Conservation (phyloP, 2,329 filamentous ascomycete genomes). For the Clarireedia homoeocarpa region DNA sequence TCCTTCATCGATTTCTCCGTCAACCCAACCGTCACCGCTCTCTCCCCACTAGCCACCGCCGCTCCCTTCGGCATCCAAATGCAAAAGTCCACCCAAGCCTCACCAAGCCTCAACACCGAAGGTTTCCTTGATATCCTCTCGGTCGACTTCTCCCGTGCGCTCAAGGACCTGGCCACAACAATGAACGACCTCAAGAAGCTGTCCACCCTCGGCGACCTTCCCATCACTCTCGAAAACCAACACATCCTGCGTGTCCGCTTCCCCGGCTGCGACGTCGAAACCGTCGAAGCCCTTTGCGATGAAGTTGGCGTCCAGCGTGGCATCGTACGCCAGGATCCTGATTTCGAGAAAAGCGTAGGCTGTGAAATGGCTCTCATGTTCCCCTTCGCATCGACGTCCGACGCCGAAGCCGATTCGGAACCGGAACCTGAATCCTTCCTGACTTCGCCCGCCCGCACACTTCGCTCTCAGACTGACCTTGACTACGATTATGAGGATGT, state of each 20-base stretch:
- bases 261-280: conserved; percentile 78
- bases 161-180: conserved; percentile 74
- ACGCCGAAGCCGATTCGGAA: conserved; percentile 18
- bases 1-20: conserved; percentile 84
- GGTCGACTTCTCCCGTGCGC: conserved; percentile 76
- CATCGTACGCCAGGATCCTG: conserved; percentile 65
- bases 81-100: conserved; percentile 32
- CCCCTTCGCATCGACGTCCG: conserved; percentile 67
- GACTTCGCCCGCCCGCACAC: conserved; percentile 31
- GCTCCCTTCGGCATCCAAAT: conserved; percentile 38
- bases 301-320: conserved; percentile 82
- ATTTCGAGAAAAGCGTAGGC: conserved; percentile 61
- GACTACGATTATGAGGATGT: conserved; percentile 22
- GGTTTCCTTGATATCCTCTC: conserved; percentile 80
- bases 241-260: conserved; percentile 71
- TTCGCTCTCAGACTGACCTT: conserved; percentile 35
- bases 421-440: conserved; percentile 14
- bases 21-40: conserved; percentile 81
- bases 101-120: conserved; percentile 66
- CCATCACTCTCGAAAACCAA: conserved; percentile 60
- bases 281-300: conserved; percentile 74
- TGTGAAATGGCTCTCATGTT: conserved; percentile 72
- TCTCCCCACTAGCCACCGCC: conserved; percentile 60
- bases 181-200: conserved; percentile 76
- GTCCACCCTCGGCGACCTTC: conserved; percentile 72